Evolutionary conservation across 306 rosid species (phyloP), one percentile per base, ranked within the genome.

Genomic region (Cucumis cinereus): DNA sequence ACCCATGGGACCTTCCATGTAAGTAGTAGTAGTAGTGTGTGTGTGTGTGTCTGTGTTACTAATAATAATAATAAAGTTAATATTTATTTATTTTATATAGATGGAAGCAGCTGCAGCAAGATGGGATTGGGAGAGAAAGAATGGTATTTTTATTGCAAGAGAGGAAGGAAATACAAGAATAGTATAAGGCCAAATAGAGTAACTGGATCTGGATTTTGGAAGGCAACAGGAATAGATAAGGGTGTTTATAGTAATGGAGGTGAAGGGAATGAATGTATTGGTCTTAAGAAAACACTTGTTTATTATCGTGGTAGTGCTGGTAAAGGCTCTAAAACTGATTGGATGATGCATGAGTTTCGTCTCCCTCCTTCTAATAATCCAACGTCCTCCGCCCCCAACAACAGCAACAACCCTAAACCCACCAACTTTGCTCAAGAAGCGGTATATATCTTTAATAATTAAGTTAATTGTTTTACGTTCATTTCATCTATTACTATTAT

Each of bases 311-410:
- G 98, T 22, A 85, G 84, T n/a, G 96, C 98, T 0, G 97, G 97
- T 12, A 93, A 90, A 83, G 98, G 97, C 74, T 83, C 91, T 82
- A 93, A 93, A 83, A 93, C 98, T 24, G 96, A 93, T 54, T 93
- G 98, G 98, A 93, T 93, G 98, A 93, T 93, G 98, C 97, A 93
- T 15, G 98, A 93, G 80, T 93, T 93, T 86, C 98, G 98, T 74
- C 89, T 82, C 57, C 97, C 97, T 15, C 74, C 90, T 19, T 33
- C 57, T 38, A 78, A 20, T 35, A 30, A 30, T 30, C 35, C 35
- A 30, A 30, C n/a, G n/a, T n/a, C 35, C 35, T 4, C 35, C 35
- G 4, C 4, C 35, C 5, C 71, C 40, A 36, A 22, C 79, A 30
- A 26, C n/a, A n/a, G n/a, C 62, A 22, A 45, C 62, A 20, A 59